Evolutionary conservation across 148 eudicot genomes (phyloP).

Genomic region (Cornus controversa): DNA sequence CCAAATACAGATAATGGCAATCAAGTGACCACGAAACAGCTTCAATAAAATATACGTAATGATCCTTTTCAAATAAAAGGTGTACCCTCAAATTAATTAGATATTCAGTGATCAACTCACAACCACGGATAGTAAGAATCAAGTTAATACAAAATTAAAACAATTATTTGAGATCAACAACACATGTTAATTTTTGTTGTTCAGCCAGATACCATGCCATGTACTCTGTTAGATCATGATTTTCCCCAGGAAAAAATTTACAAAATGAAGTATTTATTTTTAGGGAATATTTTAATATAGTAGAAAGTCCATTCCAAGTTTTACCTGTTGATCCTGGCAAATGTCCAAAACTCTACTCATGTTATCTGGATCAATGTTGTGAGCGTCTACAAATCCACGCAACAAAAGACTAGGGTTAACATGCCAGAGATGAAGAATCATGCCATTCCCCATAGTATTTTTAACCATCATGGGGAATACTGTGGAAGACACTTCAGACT

Average conservation of each 20-base stretch:
- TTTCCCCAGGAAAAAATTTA: background rate
- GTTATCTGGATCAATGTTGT: slow-evolving; percentile 49
- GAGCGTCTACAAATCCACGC: slow-evolving; percentile 63
- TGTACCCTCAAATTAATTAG: background rate
- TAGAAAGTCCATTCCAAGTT: background rate
- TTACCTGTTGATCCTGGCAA: slow-evolving; percentile 85
- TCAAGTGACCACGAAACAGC: background rate
- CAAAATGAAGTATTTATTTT: background rate
- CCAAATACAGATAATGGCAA: background rate
- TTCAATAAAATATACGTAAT: background rate
- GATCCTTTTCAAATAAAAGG: background rate
- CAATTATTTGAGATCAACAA: background rate
- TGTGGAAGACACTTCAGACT: slow-evolving; percentile 62
- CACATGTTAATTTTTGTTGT: background rate
- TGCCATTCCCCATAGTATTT: slow-evolving; percentile 40
- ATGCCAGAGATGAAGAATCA: slow-evolving; percentile 72
- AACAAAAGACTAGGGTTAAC: slow-evolving; percentile 55
- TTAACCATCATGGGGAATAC: slow-evolving; percentile 55
- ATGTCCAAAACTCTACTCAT: slow-evolving; percentile 55
- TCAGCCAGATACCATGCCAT: background rate
- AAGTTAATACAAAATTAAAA: background rate
- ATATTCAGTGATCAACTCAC: background rate
- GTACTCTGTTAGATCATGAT: background rate
- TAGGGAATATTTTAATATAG: background rate
- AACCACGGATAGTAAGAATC: background rate